Evolutionary conservation across 106 monocot species (phyloP).

Genomic region (Ottelia alismoides): DNA sequence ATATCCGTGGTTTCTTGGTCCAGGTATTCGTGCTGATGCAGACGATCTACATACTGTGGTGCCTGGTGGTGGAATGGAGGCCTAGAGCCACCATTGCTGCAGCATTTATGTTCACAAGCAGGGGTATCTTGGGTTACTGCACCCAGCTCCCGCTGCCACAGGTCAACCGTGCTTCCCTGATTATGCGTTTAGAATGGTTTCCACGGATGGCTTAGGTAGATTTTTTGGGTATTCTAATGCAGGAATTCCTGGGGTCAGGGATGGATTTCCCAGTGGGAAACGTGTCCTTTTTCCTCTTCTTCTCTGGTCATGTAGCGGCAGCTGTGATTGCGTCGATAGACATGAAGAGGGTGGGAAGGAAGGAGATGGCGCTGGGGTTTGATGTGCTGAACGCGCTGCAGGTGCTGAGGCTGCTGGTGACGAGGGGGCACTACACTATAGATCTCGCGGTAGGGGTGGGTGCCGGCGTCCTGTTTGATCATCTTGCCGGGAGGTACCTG

Average conservation of each 20-base stretch:
- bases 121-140: conserved; percentile 76
- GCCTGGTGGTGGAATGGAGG: conserved; percentile 50
- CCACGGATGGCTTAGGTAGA: too few relatives aligned
- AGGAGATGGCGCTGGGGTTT: conserved; percentile 34
- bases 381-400: conserved; percentile 67
- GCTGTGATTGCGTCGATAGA: conserved; percentile 77
- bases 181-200: not conserved
- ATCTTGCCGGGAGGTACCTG: conserved; percentile 46
- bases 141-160: conserved; percentile 90
- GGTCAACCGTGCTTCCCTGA: conserved; percentile 12
- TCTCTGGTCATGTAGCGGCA: conserved; percentile 90
- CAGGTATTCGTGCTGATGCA: conserved; percentile 89
- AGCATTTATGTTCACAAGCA: conserved; percentile 84
- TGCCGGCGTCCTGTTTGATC: conserved; percentile 71
- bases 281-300: conserved; percentile 96
- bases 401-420: conserved; percentile 58
- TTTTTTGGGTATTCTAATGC: not conserved
- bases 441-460: conserved; percentile 72
- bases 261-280: conserved; percentile 93
- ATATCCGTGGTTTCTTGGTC: too few relatives aligned
- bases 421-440: conserved; percentile 93
- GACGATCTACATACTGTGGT: conserved; percentile 61
- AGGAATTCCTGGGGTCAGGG: conserved; percentile 76
- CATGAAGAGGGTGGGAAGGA: conserved; percentile 57
- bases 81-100: conserved; percentile 55